Evolutionary conservation across 805 yeast species (phyloP).

Genomic region (Saturnispora sanitii): DNA sequence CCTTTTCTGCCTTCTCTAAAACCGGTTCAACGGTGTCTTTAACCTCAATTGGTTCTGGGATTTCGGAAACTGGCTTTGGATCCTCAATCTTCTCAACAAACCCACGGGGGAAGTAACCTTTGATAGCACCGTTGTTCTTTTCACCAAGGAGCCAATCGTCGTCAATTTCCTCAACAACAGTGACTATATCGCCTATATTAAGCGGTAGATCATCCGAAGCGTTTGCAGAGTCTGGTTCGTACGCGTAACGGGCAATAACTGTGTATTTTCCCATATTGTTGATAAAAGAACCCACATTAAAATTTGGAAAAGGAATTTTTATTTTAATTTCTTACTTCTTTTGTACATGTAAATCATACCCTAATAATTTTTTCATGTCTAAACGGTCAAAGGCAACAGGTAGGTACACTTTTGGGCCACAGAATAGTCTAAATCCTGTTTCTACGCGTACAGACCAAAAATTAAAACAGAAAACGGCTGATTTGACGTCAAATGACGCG

Average conservation of each 20-base stretch:
- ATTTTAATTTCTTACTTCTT: too few species aligned
- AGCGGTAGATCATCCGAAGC: conserved; percentile 81
- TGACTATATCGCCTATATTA: conserved; percentile 53
- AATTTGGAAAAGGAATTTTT: too few species aligned
- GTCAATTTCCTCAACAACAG: conserved; percentile 74
- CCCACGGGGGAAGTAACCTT: conserved; percentile 82
- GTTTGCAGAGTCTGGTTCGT: conserved; percentile 33
- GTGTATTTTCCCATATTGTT: conserved; percentile 13
- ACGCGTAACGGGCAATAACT: conserved; percentile 25
- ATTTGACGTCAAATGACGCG: conserved; percentile 1
- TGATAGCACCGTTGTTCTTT: conserved; percentile 31
- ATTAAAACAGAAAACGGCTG: not conserved
- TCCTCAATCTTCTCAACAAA: conserved; percentile 46
- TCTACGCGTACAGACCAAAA: not conserved
- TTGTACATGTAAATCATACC: not conserved
- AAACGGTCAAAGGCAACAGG: not conserved
- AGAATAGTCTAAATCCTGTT: not conserved
- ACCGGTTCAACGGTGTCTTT: too few species aligned
- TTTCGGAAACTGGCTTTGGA: not conserved
- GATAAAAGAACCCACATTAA: conserved; percentile 2
- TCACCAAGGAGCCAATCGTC: conserved; percentile 86
- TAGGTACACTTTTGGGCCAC: conserved; percentile 4
- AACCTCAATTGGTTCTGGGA: conserved; percentile 4
- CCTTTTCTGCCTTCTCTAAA: conserved; percentile 1
- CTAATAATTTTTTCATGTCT: not conserved